Conservation (phyloP, 495 filamentous ascomycete species). For the Parmelia sp. region DNA sequence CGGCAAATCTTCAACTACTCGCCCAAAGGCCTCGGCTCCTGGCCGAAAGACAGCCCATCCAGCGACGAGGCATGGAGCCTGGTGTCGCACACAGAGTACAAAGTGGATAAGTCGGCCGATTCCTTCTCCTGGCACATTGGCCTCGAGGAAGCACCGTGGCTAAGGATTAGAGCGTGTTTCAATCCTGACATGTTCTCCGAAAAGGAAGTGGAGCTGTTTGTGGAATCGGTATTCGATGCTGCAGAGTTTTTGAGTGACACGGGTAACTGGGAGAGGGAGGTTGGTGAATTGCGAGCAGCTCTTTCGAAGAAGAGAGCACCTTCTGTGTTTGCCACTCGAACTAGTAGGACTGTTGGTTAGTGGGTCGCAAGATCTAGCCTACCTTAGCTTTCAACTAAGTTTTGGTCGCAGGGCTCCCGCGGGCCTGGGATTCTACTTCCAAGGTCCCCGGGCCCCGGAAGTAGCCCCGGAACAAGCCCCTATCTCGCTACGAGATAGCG, state of each 20-base stretch:
- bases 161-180: not conserved
- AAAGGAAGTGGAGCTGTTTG: not conserved
- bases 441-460: too few species aligned
- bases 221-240: not conserved
- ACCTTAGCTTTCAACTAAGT: too few species aligned
- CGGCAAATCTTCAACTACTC: not conserved
- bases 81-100: not conserved
- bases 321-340: too few species aligned
- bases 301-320: not conserved
- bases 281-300: not conserved
- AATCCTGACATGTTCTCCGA: not conserved
- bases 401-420: too few species aligned
- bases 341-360: too few species aligned
- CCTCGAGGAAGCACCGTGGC: not conserved
- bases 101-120: not conserved
- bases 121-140: not conserved
- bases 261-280: not conserved
- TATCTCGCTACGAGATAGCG: too few species aligned
- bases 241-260: not conserved
- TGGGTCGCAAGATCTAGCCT: too few species aligned
- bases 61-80: not conserved
- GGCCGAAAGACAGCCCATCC: not conserved
- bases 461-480: too few species aligned
- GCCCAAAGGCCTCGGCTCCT: not conserved
- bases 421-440: too few species aligned